phyloP scores from a whole-genome alignment of 495 filamentous ascomycete genomes.

The Trichoderma virens region DNA sequence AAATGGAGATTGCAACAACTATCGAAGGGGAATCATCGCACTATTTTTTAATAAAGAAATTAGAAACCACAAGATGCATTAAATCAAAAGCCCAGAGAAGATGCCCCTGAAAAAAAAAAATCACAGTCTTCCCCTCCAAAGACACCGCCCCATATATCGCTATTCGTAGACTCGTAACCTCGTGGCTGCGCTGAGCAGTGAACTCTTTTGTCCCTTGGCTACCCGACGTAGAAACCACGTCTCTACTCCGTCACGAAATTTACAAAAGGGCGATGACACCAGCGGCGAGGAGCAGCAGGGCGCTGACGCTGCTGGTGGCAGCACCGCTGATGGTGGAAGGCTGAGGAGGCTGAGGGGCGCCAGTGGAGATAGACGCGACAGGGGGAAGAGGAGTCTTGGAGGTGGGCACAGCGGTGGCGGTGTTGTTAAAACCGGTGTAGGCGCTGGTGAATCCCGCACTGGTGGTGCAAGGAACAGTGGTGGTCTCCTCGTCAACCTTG shows the following conservation, averaged over 20 bases:
- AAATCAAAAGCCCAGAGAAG: background rate
- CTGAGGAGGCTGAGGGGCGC: constrained; percentile 4
- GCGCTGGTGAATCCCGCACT: constrained; percentile 7
- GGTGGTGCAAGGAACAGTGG: constrained; percentile 10
- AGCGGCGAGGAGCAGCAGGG: constrained; percentile 8
- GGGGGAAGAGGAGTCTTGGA: background rate
- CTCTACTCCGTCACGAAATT: constrained; percentile 5
- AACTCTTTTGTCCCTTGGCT: background rate
- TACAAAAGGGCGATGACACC: constrained; percentile 11
- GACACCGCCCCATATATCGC: background rate
- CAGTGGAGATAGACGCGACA: background rate
- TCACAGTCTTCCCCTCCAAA: background rate
- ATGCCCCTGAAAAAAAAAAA: background rate
- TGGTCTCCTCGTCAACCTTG: constrained; percentile 11
- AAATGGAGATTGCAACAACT: constrained; percentile 9
- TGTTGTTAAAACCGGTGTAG: constrained; percentile 6
- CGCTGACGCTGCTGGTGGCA: constrained; percentile 7
- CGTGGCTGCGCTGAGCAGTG: background rate
- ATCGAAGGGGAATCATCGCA: constrained; percentile 8
- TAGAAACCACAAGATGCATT: constrained; percentile 5
- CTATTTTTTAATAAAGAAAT: background rate
- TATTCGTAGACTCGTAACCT: constrained; percentile 6
- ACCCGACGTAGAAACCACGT: constrained; percentile 1
- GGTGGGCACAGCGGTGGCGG: background rate
- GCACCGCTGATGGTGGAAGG: constrained; percentile 4